These are phyloP conservation scores for Ascochyta fabae DNA, from an alignment of 2,329 filamentous ascomycete genomes.

Conservation along the genomic window DNA sequence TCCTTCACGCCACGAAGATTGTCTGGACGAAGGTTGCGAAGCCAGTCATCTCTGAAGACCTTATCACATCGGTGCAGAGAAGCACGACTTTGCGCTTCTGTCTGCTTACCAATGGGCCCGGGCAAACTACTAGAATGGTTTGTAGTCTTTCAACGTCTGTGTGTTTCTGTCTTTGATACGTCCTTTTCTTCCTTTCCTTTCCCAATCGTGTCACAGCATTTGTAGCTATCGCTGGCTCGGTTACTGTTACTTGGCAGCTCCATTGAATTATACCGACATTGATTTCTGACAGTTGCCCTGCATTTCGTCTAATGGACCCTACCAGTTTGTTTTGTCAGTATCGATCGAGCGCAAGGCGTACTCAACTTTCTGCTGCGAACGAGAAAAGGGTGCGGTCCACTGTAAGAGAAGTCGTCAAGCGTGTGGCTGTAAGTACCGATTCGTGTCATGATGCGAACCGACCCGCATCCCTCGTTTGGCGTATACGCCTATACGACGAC, in stretches of 20 bases:
- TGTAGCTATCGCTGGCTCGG: background rate
- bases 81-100: background rate
- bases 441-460: constrained; percentile 35
- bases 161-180: constrained; percentile 16
- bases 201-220: background rate
- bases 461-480: constrained; percentile 27
- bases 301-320: background rate
- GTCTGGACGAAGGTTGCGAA: constrained; percentile 9
- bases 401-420: constrained; percentile 34
- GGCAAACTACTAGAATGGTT: constrained; percentile 7
- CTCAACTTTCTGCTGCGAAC: constrained; percentile 9
- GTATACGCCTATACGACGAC: constrained; percentile 22
- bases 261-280: constrained; percentile 12
- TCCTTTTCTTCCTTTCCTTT: background rate
- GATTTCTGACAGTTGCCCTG: constrained; percentile 8
- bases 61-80: constrained; percentile 6
- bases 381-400: constrained; percentile 15
- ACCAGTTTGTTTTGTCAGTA: background rate
- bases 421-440: constrained; percentile 37
- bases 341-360: constrained; percentile 14
- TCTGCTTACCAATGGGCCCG: constrained; percentile 10
- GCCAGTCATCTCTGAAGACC: constrained; percentile 4
- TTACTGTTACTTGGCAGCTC: background rate
- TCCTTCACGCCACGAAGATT: constrained; percentile 21
- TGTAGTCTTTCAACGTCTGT: constrained; percentile 13